Evolutionary conservation across 2,329 filamentous ascomycete genomes (phyloP), one percentile per base, ranked within the genome.

Genomic region (Claviceps digitariae): DNA sequence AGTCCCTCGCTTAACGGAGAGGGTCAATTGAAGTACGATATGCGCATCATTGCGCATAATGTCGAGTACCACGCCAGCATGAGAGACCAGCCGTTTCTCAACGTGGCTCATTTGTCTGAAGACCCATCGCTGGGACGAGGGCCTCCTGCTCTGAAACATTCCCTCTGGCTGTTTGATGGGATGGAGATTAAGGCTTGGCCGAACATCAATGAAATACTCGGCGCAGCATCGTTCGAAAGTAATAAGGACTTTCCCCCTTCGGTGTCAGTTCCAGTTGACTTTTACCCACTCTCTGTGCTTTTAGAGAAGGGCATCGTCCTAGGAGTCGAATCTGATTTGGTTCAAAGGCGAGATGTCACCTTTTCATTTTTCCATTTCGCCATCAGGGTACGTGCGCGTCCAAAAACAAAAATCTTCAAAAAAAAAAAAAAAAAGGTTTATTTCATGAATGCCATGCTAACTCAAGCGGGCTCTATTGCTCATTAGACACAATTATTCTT

Each of bases 21-120:
- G 45, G 87, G 87, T 5, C 86, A 90, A 60, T 76, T 96, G 51
- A 97, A 96, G 71, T 98, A 98, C 64, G 91, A 97, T 64, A 98
- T 98, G 93, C 86, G 90, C 10, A 86, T 97, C 55, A 86, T 98
- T 64, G 90, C 90, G 13, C 89, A 96, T 62, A 94, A 95, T 62
- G 90, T 97, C 43, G 93, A 98, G 66, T 97, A 93, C 62, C 96
- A 95, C 66, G 84, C 85, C 52, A 82, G 93, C 61, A 94, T 94
- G 82, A 83, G 90, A 58, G 93, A 98, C 63, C 87, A 94, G 62
- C 82, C 81, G 7, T 49, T 68, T 59, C 59, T 69, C 57, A 71
- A 61, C 55, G 60, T 55, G 56, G 70, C 55, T 31, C 58, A 61
- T 23, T 57, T 57, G 36, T 58, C 57, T 4, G 62, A 67, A 45